phyloP scores from a whole-genome alignment of 495 filamentous ascomycete species.

The Hypoxylon fragiforme region DNA sequence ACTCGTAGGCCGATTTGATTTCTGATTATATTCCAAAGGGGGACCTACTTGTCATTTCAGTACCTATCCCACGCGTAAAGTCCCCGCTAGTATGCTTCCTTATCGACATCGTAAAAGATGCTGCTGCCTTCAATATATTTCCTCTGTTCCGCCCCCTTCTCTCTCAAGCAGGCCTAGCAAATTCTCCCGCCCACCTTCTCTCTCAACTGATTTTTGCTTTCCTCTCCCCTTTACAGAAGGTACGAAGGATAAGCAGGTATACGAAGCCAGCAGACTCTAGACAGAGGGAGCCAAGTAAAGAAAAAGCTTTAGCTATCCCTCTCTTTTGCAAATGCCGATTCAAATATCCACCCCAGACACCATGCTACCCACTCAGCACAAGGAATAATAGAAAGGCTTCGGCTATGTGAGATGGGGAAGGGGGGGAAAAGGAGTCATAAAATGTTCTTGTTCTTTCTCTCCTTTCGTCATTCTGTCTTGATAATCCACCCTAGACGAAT shows the following conservation, averaged over 20 bases:
- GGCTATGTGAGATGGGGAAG: background rate
- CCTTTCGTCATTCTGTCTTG: slow-evolving; percentile 20
- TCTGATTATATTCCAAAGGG: slow-evolving; percentile 22
- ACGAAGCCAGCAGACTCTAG: background rate
- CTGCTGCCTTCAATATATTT: slow-evolving; percentile 16
- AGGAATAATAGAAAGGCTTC: background rate
- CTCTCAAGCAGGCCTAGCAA: background rate
- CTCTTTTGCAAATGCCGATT: background rate
- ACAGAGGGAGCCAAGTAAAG: background rate
- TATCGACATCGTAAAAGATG: slow-evolving; percentile 6
- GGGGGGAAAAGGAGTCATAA: too few relatives aligned
- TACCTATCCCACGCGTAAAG: slow-evolving; percentile 5
- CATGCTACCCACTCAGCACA: background rate
- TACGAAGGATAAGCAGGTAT: background rate
- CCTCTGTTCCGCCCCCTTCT: background rate
- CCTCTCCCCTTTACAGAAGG: background rate
- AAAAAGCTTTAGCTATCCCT: background rate
- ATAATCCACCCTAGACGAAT: slow-evolving; percentile 14
- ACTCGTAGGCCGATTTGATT: slow-evolving; percentile 15
- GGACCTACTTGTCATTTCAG: background rate
- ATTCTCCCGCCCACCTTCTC: background rate
- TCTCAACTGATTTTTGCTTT: background rate
- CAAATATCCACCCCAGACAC: background rate
- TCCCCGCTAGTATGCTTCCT: slow-evolving; percentile 9
- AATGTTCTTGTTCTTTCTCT: too few relatives aligned